Percentiles rank a stretch among this genome's conserved stretches.
Conservation (phyloP, 768 basidiomycete species). For the Daedaleopsis nitida region DNA sequence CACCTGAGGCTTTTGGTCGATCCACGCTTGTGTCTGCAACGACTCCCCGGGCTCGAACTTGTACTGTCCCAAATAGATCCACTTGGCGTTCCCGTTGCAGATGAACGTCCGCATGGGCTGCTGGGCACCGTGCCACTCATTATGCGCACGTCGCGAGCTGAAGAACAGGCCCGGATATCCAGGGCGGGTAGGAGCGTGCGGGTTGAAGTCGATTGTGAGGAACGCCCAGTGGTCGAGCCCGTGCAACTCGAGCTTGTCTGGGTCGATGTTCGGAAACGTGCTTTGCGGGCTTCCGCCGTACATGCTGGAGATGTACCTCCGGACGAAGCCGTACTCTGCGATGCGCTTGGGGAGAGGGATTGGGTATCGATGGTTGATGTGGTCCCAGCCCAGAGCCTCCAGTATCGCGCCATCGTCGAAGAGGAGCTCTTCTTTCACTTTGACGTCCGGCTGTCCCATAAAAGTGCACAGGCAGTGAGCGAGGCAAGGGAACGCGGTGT, state of each 20-base stretch:
- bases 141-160: not conserved
- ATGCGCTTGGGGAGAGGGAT: too few species aligned
- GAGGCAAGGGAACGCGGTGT: too few species aligned
- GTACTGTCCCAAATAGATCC: slow-evolving; percentile 4
- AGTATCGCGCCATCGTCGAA: too few species aligned
- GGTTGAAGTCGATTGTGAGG: not conserved
- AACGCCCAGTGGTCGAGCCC: not conserved
- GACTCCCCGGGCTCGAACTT: not conserved
- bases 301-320: not conserved
- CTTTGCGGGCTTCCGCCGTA: slow-evolving; percentile 1
- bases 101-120: not conserved
- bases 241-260: not conserved
- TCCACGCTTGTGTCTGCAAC: too few species aligned
- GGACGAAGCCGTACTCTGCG: too few species aligned
- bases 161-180: not conserved
- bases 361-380: too few species aligned
- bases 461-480: too few species aligned
- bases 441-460: too few species aligned
- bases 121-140: not conserved
- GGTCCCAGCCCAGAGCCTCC: too few species aligned
- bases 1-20: too few species aligned
- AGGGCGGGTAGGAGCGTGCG: not conserved
- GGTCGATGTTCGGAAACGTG: not conserved
- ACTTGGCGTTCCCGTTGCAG: not conserved
- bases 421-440: too few species aligned